Base-by-base conservation (phyloP, 306 rosid species). In the Vicia sativa region DNA sequence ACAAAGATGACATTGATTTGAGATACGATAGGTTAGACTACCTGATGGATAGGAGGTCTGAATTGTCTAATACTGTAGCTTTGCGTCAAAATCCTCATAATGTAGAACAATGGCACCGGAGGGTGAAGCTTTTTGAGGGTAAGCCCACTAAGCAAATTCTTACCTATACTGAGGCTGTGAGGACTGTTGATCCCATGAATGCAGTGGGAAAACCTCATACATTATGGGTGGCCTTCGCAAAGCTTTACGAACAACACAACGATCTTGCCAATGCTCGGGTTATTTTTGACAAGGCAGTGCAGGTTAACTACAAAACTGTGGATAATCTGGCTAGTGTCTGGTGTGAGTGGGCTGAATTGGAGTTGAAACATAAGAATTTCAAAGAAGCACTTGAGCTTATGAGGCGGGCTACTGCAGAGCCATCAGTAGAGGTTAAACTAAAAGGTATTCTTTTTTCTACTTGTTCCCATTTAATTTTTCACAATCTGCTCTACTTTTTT, bases 331-430 rank as follows among this genome's bases (percentile, higher is more conserved):
- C 96, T 48, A 90, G 96, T 79, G 66, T 93, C 18, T 93, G 96
- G 91, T 93, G 98, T 83, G 96, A 90, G 75, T 93, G 96, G 98
- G 96, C 98, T 4, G 97, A 93, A 74, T 86, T 90, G 77, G 97
- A 93, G 80, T 72, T 90, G 73, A 83, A 84, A 74, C 87, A 90
- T 58, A 80, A 86, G 49, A 88, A 90, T 76, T 90, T 87, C 68
- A 87, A 82, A 61, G 91, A 87, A 52, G 91, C 98, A 29, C 83
- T 90, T 56, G 95, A 90, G 54, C 78, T 81, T 43, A 88, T 90
- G 98, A 89, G 97, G 68, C 89, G 97, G 46, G 98, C 97, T 5
- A 93, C 98, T 0, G 97, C 96, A 62, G 97, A 90, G 86, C 98
- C 98, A 37, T 93, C 98, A 0, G 91, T 83, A 66, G 98, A 92